A percentile compares a stretch with the other conserved stretches of the same genome.
Evolutionary conservation across 78 protist genomes (phyloP).

Genomic region (Dictyostelium brefeldianum): DNA sequence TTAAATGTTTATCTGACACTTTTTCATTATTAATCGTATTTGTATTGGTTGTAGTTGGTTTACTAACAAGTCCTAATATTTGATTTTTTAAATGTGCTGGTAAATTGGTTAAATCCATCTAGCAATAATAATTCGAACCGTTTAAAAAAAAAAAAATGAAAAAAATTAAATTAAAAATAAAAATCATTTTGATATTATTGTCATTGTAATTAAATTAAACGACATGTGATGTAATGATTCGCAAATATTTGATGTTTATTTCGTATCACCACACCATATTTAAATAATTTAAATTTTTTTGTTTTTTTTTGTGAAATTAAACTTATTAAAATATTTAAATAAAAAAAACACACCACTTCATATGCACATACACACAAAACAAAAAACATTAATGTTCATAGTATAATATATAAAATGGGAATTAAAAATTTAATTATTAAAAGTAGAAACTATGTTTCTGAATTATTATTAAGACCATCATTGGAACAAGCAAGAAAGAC

Average conservation of each 20-base stretch:
- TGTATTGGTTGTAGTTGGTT: background rate
- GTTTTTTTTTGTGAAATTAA: too few relatives aligned
- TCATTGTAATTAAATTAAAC: background rate
- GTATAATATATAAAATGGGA: background rate
- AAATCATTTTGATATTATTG: background rate
- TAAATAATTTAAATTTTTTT: too few relatives aligned
- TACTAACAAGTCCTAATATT: conserved; percentile 2
- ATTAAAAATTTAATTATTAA: background rate
- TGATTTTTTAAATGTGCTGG: conserved; percentile 34
- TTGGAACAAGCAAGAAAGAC: background rate
- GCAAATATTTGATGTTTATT: too few relatives aligned
- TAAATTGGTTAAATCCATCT: conserved; percentile 13
- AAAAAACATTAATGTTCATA: too few relatives aligned
- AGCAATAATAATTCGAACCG: too few relatives aligned
- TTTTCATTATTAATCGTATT: background rate
- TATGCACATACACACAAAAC: too few relatives aligned
- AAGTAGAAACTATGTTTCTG: background rate
- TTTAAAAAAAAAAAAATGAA: background rate
- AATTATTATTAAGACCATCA: background rate
- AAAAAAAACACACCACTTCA: too few relatives aligned
- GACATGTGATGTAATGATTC: background rate
- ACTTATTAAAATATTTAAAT: too few relatives aligned
- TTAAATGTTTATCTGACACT: background rate
- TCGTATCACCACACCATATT: too few relatives aligned
- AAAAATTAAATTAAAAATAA: background rate